Evolutionary conservation across 257 asterid species (phyloP), one percentile per base, ranked within the genome.

Genomic region (Ehretia macrophylla): DNA sequence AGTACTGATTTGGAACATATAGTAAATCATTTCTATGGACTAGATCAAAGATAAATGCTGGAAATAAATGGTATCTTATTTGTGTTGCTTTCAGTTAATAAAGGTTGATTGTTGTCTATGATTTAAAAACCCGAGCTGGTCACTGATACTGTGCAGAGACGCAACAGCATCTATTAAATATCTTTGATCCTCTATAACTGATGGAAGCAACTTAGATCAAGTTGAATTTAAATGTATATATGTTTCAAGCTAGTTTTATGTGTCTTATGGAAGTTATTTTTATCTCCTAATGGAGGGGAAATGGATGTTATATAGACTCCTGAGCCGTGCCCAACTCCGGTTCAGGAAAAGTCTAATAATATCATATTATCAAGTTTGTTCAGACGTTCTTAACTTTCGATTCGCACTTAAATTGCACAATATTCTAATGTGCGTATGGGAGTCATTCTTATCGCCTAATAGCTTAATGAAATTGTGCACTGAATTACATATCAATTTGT

Each of bases 1-100:
- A 83, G 95, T 80, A 44, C 47, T 27, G 35, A 27, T 27, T 27
- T 27, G 35, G 35, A 27, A 1, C 6, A 1, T 27, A 27, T 27
- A 27, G 35, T 6, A 27, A 27, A 27, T 68, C n/a, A 14, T 8
- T 14, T 37, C 56, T 50, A 8, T 39, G 19, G 14, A 61, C 27
- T 20, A 17, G 21, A 39, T 3, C 17, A 47, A 51, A 10, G 59
- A 38, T n/a, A 23, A 8, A 48, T 32, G n/a, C 1, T 4, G 50
- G 54, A 49, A 49, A 27, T 27, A 27, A 1, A 27, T 27, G 35
- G 35, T 6, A 27, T 27, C 35, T 27, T n/a, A n/a, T n/a, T n/a
- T 27, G 35, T 27, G 35, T 6, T 27, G 3, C 9, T 18, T 1
- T 49, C 20, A 8, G 10, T 17, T 9, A 49, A 18, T 6, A 11